A percentile compares a stretch with the other conserved stretches of the same genome.
These are phyloP conservation scores for Triticum urartu DNA, from an alignment of 176 grass and related monocot species.

Conservation along the genomic window DNA sequence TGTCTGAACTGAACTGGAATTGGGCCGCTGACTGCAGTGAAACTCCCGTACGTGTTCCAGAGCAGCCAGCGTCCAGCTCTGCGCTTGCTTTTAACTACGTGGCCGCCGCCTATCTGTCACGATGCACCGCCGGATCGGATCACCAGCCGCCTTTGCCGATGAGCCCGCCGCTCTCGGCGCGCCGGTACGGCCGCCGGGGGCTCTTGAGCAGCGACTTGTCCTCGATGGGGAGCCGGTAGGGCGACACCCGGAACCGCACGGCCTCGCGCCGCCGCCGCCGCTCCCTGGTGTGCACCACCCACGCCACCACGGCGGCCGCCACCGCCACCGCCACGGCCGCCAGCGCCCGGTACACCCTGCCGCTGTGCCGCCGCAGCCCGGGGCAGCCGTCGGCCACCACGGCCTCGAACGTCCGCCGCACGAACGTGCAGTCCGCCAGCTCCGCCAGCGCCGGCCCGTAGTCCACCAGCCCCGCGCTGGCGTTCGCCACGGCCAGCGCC, in stretches of 20 bases:
- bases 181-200: constrained; percentile 36
- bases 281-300: constrained; percentile 48
- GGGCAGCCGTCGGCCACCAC: constrained; percentile 50
- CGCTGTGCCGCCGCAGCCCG: constrained; percentile 46
- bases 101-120: too few species aligned
- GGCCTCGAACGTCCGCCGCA: constrained; percentile 55
- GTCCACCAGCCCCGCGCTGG: constrained; percentile 42
- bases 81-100: too few species aligned
- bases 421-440: constrained; percentile 67
- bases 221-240: constrained; percentile 49
- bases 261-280: constrained; percentile 30
- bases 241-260: constrained; percentile 27
- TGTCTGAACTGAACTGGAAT: too few species aligned
- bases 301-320: constrained; percentile 40
- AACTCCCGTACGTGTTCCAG: too few species aligned
- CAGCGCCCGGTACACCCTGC: constrained; percentile 49
- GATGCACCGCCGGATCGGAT: not conserved
- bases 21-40: too few species aligned
- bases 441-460: constrained; percentile 52
- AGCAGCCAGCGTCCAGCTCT: too few species aligned
- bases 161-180: constrained; percentile 25
- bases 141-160: not conserved
- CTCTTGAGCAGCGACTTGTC: constrained; percentile 57
- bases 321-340: constrained; percentile 39
- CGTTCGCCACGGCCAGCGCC: constrained; percentile 33